Evolutionary conservation across 192 early-diverging fungal genomes (phyloP), one percentile per base, ranked within the genome.

Genomic region (Allomyces macrogynus): DNA sequence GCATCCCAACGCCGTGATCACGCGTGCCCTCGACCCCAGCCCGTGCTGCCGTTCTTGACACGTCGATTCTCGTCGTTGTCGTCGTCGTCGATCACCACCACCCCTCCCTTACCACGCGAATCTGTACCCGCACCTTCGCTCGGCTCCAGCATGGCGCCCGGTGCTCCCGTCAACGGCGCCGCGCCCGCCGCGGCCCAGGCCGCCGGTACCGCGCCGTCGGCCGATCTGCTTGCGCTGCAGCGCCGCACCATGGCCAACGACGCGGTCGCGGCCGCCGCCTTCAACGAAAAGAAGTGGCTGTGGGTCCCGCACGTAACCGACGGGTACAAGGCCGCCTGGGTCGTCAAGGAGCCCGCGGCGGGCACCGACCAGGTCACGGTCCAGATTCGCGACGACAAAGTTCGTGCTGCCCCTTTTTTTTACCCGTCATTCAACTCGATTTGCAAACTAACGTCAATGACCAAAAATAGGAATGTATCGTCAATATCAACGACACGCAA

Each of bases 201-300:
- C 32, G 32, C 32, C 32, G 32, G 32, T 40, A 8, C 4, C 32
- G 32, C 32, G 32, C 32, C 32, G 4, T 40, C 32, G 3, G 32
- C 32, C 7, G 32, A 40, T 40, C 32, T 40, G 32, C 32, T 40
- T 8, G 32, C 32, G 32, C 32, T 40, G 32, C 32, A 40, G 32
- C 32, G 32, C 7, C 32, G 32, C 32, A 40, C 32, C 32, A 40
- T 57, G 49, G 66, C 60, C 25, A 16, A 61, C 10, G 85, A 89
- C 68, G 79, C 84, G 10, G 75, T 89, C 10, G 82, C 79, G 11
- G 81, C 84, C 65, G 85, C 88, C 43, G 83, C 89, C 65, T 95
- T 91, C 68, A 87, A 86, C 61, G 92, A 98, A 74, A 93, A 93
- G 75, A 92, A 87, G 60, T 98, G 92, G 91, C 89, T 95, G 49